These are phyloP conservation scores for Trichophyton mentagrophytes DNA, from an alignment of 2,329 filamentous ascomycete species.

Conservation along the genomic window DNA sequence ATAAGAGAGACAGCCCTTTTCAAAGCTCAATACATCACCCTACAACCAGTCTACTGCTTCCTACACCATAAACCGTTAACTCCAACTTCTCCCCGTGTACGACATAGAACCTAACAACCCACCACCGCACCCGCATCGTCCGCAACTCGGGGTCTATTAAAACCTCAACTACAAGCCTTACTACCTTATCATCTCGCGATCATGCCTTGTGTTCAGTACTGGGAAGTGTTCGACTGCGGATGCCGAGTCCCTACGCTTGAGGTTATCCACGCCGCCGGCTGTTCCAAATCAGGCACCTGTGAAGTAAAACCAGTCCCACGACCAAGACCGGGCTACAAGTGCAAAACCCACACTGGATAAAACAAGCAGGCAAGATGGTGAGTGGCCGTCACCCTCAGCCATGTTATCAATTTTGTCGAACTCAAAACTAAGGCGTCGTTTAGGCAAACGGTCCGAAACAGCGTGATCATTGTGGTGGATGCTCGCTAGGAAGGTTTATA, in stretches of 20 bases:
- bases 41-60: not conserved
- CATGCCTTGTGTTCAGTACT: conserved; percentile 11
- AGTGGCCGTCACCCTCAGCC: not conserved
- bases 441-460: conserved; percentile 1
- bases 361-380: not conserved
- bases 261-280: not conserved
- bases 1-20: not conserved
- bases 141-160: not conserved
- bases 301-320: not conserved
- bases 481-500: not conserved
- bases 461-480: not conserved
- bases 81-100: not conserved
- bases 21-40: not conserved
- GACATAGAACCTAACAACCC: not conserved
- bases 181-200: conserved; percentile 3
- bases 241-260: not conserved
- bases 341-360: not conserved
- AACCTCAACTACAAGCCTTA: not conserved
- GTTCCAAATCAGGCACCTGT: not conserved
- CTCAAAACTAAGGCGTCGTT: conserved; percentile 1
- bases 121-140: not conserved
- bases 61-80: not conserved
- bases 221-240: conserved; percentile 12
- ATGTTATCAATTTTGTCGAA: not conserved
- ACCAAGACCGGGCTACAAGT: not conserved